phyloP scores from a whole-genome alignment of 495 filamentous ascomycete species.

The Penicillium daleae region DNA sequence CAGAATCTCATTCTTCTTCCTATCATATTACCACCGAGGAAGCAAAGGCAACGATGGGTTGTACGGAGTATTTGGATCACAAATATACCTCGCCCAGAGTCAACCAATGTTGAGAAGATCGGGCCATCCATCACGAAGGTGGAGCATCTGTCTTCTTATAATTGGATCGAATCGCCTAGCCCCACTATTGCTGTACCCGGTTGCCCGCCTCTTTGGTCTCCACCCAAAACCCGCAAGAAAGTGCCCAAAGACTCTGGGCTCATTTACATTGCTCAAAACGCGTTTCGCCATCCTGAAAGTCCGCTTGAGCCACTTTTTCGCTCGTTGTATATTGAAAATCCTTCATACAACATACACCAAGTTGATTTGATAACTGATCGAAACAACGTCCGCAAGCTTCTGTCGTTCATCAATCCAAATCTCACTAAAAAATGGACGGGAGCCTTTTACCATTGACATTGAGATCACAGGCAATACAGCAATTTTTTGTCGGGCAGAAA shows the following conservation, averaged over 20 bases:
- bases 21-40: too few species aligned
- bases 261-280: constrained; percentile 25
- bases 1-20: too few species aligned
- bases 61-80: too few species aligned
- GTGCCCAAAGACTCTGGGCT: constrained; percentile 21
- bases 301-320: constrained; percentile 59
- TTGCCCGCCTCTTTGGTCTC: constrained; percentile 16
- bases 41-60: too few species aligned
- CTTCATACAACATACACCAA: constrained; percentile 44
- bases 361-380: constrained; percentile 56
- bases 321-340: constrained; percentile 45
- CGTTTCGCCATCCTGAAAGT: constrained; percentile 24
- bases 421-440: constrained; percentile 1
- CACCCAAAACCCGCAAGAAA: constrained; percentile 5
- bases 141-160: constrained; percentile 51
- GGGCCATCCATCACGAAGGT: constrained; percentile 37
- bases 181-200: constrained; percentile 26
- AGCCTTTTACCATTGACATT: too few species aligned
- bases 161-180: constrained; percentile 43
- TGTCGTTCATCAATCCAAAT: constrained; percentile 49
- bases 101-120: too few species aligned
- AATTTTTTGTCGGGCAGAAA: constrained; percentile 47
- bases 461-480: constrained; percentile 38
- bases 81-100: too few species aligned
- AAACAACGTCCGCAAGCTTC: constrained; percentile 56